Base-by-base conservation (phyloP, 495 filamentous ascomycete genomes). In the Penicillium psychrofluorescens region DNA sequence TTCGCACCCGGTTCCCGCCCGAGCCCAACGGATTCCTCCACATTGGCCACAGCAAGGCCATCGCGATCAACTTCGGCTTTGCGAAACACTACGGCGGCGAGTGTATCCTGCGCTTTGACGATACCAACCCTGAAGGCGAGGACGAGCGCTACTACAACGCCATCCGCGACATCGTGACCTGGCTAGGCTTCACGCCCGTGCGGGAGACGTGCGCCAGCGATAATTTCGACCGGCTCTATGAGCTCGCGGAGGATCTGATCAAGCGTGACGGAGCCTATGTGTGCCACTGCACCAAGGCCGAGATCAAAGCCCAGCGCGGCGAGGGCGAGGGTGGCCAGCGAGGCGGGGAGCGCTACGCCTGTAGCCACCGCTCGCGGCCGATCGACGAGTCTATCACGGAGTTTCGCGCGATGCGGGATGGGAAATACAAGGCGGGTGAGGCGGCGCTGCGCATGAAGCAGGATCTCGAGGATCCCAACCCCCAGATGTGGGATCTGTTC, bases 1-100 rank as follows among this genome's bases (percentile, higher is more conserved):
- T 61, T 39, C 57, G 57, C 38, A 92, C 90, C 8, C 81, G 89
- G 53, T 96, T 98, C 63, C 92, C 92, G 6, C 92, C 92, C 11
- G 94, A 97, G 66, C 90, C 90, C 31, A 78, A 78, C 46, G 74
- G 74, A 44, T 78, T 61, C 62, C 77, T 95, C 11, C 90, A 95
- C 55, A 87, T 95, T 56, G 90, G 90, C 13, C 92, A 97, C 61
- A 82, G 81, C 50, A 97, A 97, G 69, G 92, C 92, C n/a, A 96
- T 98, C 64, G 81, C 88, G 0, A 78, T 97, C 55, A 98, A 97
- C 67, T 97, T 97, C 61, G 94, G 92, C 0, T 96, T 95, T 66
- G 92, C 92, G 9, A 80, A 78, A 51, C 81, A 84, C 55, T 84
- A 95, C 61, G 83, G 84, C 10, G 94, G 94, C 41, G 70, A 85